phyloP scores from a whole-genome alignment of 169 alveolate species.

The Plasmodium knowlesi region DNA sequence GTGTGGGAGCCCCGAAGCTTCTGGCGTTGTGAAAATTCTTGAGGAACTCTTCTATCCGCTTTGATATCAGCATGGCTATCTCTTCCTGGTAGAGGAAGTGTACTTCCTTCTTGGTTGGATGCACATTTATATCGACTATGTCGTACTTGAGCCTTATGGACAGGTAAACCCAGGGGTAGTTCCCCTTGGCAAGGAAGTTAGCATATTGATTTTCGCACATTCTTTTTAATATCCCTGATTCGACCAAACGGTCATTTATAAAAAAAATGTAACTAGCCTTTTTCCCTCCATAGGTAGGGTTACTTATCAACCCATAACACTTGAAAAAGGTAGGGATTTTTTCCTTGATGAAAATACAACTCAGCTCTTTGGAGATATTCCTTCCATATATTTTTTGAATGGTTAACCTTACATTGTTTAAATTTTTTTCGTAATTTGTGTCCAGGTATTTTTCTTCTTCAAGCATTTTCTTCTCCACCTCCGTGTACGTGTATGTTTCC shows the following conservation, averaged over 20 bases:
- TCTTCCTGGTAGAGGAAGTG: conserved; percentile 90
- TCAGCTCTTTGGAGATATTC: conserved; percentile 69
- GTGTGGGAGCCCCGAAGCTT: conserved; percentile 12
- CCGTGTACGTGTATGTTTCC: not conserved
- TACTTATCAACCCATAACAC: conserved; percentile 88
- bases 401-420: conserved; percentile 45
- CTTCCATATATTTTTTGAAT: conserved; percentile 80
- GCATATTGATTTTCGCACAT: conserved; percentile 78
- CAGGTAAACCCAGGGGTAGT: conserved; percentile 91
- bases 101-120: conserved; percentile 97
- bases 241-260: conserved; percentile 97
- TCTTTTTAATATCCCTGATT: conserved; percentile 72
- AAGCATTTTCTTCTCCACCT: conserved; percentile 43
- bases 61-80: conserved; percentile 79
- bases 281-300: conserved; percentile 85
- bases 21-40: conserved; percentile 5
- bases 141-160: conserved; percentile 94
- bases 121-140: conserved; percentile 97
- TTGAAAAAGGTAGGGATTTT: conserved; percentile 74
- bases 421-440: conserved; percentile 39
- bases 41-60: conserved; percentile 75
- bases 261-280: conserved; percentile 91
- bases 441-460: conserved; percentile 76
- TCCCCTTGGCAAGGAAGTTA: conserved; percentile 81
- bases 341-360: conserved; percentile 53